phyloP scores from a whole-genome alignment of 345 rosid species.

The Aquilaria sinensis region DNA sequence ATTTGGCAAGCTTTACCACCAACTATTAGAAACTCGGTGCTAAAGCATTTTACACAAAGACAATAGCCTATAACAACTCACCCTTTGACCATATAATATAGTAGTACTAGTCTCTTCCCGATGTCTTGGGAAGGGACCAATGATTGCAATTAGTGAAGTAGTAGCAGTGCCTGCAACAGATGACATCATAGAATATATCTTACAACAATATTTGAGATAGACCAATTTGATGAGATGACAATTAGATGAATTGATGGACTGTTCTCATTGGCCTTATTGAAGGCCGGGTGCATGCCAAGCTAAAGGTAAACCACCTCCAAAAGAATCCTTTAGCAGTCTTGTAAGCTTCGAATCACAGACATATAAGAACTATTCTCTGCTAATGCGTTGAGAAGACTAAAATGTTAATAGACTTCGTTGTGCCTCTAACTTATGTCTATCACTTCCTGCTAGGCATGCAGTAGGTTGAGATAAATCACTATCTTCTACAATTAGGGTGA shows the following conservation, averaged over 20 bases:
- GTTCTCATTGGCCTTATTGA: slow-evolving; percentile 6
- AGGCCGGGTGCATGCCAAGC: slow-evolving; percentile 8
- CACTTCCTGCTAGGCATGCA: slow-evolving; percentile 66
- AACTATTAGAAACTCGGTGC: neutral
- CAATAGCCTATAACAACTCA: slow-evolving; percentile 20
- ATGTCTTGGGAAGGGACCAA: slow-evolving; percentile 86
- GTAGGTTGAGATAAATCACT: slow-evolving; percentile 10
- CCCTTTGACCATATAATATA: slow-evolving; percentile 88
- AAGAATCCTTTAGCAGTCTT: slow-evolving; percentile 77
- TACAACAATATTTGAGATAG: neutral
- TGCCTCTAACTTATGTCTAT: slow-evolving; percentile 78
- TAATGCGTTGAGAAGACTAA: slow-evolving; percentile 78
- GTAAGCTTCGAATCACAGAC: slow-evolving; percentile 88
- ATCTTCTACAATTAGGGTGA: neutral
- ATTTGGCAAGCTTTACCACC: neutral
- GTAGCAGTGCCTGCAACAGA: slow-evolving; percentile 64
- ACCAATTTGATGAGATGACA: slow-evolving; percentile 1
- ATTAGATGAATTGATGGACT: slow-evolving; percentile 2
- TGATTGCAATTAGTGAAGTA: slow-evolving; percentile 73
- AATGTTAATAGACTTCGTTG: slow-evolving; percentile 83
- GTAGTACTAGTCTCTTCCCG: slow-evolving; percentile 90
- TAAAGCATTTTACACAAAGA: neutral
- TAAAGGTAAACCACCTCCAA: slow-evolving; percentile 60
- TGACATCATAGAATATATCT: neutral
- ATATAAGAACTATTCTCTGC: slow-evolving; percentile 86